These are phyloP conservation scores for Leishmania turanica DNA, from an alignment of 208 protist species.

Conservation along the genomic window DNA sequence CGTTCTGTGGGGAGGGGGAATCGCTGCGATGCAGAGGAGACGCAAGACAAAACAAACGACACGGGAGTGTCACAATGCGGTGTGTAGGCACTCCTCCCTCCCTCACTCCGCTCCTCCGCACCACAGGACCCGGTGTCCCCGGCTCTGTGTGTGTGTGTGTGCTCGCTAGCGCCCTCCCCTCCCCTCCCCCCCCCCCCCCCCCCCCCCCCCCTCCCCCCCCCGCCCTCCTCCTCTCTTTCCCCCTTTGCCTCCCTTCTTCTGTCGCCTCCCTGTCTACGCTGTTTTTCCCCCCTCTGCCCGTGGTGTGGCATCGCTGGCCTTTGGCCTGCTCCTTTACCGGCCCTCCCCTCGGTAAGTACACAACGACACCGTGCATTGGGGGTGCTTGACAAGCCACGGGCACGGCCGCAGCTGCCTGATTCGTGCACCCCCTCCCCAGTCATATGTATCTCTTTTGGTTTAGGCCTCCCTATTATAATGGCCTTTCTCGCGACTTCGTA, in stretches of 20 bases:
- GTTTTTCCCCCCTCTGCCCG: background rate
- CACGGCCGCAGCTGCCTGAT: background rate
- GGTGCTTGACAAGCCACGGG: background rate
- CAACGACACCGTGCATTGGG: background rate
- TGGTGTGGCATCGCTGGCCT: background rate
- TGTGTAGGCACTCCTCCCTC: background rate
- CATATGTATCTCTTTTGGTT: background rate
- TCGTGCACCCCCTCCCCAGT: background rate
- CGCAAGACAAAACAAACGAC: background rate
- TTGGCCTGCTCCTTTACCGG: background rate
- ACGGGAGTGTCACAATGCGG: background rate
- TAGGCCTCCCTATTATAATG: background rate
- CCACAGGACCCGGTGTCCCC: background rate
- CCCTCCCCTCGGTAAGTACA: background rate
- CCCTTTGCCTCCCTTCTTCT: background rate
- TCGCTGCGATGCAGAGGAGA: background rate
- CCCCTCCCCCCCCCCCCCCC: background rate
- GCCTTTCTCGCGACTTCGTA: constrained; percentile 6
- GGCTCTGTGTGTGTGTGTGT: background rate
- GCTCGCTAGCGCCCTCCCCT: background rate
- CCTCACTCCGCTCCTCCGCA: background rate
- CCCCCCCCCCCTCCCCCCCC: background rate
- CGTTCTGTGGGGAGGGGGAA: background rate
- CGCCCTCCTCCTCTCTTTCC: background rate
- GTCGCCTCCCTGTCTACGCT: background rate